Conservation (phyloP, 2,329 filamentous ascomycete genomes). For the Alternaria triticimaculans region DNA sequence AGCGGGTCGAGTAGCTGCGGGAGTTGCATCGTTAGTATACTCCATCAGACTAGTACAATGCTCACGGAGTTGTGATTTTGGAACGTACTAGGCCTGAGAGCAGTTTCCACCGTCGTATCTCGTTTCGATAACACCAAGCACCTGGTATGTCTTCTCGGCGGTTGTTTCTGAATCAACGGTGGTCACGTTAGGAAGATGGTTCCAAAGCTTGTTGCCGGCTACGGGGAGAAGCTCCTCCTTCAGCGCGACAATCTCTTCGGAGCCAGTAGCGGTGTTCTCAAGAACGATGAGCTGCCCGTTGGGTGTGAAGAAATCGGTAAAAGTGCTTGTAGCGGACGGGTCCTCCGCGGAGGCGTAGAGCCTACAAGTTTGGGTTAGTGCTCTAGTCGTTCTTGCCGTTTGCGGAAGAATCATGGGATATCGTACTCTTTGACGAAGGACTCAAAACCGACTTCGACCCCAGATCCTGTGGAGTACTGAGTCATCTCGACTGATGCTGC, state of each 20-base stretch:
- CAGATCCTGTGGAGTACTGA: neutral
- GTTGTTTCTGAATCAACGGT: slow-evolving; percentile 3
- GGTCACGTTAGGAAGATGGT: slow-evolving; percentile 1
- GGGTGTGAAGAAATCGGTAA: slow-evolving; percentile 7
- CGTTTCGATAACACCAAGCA: slow-evolving; percentile 6
- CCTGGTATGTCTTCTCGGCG: slow-evolving; percentile 2
- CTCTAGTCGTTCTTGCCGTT: neutral
- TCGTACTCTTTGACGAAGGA: slow-evolving; percentile 2
- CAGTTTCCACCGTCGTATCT: slow-evolving; percentile 7
- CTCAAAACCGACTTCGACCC: neutral
- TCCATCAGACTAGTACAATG: neutral
- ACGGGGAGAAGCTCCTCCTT: slow-evolving; percentile 1
- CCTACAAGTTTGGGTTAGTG: neutral
- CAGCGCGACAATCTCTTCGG: slow-evolving; percentile 6
- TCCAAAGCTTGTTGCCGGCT: slow-evolving; percentile 8
- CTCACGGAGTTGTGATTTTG: neutral
- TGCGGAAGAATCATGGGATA: neutral
- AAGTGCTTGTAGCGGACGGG: neutral
- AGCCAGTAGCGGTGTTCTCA: neutral
- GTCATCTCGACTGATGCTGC: slow-evolving; percentile 8
- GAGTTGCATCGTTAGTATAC: neutral
- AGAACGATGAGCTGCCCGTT: slow-evolving; percentile 5
- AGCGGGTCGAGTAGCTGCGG: slow-evolving; percentile 5
- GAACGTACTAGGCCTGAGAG: slow-evolving; percentile 8
- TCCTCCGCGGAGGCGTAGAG: slow-evolving; percentile 7